Evolutionary conservation across 176 grass and related monocot genomes (phyloP).

Genomic region (Paspalum vaginatum): DNA sequence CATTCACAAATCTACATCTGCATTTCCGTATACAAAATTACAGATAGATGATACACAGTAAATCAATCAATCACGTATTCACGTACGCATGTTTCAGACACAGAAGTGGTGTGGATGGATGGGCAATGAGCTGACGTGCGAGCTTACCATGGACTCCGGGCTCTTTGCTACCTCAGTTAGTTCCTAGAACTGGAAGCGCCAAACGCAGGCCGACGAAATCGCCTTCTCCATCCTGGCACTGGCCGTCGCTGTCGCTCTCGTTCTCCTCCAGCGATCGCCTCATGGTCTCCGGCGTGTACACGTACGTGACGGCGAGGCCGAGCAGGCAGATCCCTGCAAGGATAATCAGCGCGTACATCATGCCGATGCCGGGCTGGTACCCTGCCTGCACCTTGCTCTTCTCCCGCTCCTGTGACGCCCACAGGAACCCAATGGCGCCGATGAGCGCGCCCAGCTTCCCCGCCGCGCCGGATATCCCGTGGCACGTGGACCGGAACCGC

Average conservation of each 20-base stretch:
- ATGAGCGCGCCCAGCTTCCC: conserved; percentile 55
- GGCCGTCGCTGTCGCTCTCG: conserved; percentile 25
- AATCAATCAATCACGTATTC: no score
- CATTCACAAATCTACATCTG: neutral
- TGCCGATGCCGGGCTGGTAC: conserved; percentile 44
- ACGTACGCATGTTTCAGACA: conserved; percentile 15
- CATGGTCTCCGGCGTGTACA: conserved; percentile 71
- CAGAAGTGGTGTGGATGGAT: conserved; percentile 44
- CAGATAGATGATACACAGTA: no score
- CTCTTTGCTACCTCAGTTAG: conserved; percentile 33
- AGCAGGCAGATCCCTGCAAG: conserved; percentile 58
- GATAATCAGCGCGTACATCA: conserved; percentile 62
- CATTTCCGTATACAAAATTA: neutral
- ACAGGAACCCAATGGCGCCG: conserved; percentile 52
- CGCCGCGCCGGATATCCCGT: conserved; percentile 56
- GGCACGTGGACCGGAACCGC: conserved; percentile 57
- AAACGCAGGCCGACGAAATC: neutral
- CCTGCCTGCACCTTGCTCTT: neutral
- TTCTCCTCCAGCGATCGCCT: conserved; percentile 76
- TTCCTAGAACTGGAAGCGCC: neutral
- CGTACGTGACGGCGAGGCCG: conserved; percentile 53
- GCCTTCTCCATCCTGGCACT: neutral
- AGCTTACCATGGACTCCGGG: conserved; percentile 39
- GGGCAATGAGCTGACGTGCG: conserved; percentile 43
- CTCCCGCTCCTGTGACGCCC: conserved; percentile 48